A percentile compares a stretch with the other conserved stretches of the same genome.
phyloP scores from a whole-genome alignment of 805 yeast genomes.

The Isabelozyma gotoi region DNA sequence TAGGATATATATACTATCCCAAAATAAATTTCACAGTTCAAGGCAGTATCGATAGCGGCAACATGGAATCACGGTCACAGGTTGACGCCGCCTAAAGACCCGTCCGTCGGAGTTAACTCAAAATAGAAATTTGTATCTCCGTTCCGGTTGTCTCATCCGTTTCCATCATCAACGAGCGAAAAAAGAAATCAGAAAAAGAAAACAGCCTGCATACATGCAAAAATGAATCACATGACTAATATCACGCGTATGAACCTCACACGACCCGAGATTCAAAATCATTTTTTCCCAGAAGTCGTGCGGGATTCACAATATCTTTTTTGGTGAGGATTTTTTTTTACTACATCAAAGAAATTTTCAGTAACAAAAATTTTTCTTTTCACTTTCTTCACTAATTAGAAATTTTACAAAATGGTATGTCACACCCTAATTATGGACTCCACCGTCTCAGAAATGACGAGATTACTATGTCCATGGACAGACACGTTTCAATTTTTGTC shows the following conservation, averaged over 20 bases:
- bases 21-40: not conserved
- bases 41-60: no score
- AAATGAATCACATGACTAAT: not conserved
- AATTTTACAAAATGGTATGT: constrained; percentile 6
- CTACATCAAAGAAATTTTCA: constrained; percentile 3
- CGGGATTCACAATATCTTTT: not conserved
- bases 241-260: not conserved
- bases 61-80: no score
- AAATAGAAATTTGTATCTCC: not conserved
- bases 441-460: not conserved
- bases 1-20: not conserved
- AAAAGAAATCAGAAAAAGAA: no score
- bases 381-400: constrained; percentile 1
- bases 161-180: no score
- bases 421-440: not conserved
- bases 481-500: not conserved
- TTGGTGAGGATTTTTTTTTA: constrained; percentile 1
- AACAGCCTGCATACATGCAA: not conserved
- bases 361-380: constrained; percentile 6
- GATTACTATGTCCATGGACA: not conserved
- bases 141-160: not conserved
- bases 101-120: not conserved
- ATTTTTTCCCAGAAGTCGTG: not conserved
- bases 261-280: not conserved
- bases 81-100: no score